These are phyloP conservation scores for Chrysoporthe cubensis DNA, from an alignment of 2,329 filamentous ascomycete species.

Conservation along the genomic window DNA sequence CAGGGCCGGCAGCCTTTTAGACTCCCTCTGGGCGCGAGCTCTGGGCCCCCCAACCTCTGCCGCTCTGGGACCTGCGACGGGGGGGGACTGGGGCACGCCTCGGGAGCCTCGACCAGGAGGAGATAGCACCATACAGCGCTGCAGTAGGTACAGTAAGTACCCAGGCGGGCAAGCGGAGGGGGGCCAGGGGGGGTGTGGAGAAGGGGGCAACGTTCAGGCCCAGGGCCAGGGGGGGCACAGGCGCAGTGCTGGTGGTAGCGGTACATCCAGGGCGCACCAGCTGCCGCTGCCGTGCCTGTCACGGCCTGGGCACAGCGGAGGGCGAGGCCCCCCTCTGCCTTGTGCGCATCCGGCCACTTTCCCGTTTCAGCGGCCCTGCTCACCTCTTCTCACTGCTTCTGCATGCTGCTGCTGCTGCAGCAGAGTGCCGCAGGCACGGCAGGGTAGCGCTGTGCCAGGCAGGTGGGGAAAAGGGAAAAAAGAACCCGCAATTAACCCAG, in stretches of 20 bases:
- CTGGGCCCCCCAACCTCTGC: not conserved
- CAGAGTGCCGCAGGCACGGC: too few relatives aligned
- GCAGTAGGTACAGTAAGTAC: not conserved
- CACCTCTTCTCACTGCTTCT: too few relatives aligned
- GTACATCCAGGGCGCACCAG: not conserved
- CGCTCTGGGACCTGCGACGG: too few relatives aligned
- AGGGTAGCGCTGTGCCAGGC: not conserved
- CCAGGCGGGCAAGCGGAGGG: conserved; percentile 1
- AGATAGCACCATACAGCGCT: not conserved
- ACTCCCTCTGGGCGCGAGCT: not conserved
- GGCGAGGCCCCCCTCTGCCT: too few relatives aligned
- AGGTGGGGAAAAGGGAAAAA: not conserved
- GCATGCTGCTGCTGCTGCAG: too few relatives aligned
- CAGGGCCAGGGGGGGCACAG: not conserved
- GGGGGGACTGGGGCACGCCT: not conserved
- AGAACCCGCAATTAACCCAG: not conserved
- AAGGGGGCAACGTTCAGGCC: conserved; percentile 13
- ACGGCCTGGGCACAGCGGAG: too few relatives aligned
- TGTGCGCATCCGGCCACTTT: too few relatives aligned
- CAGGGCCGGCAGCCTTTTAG: conserved; percentile 32
- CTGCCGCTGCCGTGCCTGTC: too few relatives aligned
- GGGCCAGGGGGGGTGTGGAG: conserved; percentile 10
- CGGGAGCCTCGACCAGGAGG: not conserved
- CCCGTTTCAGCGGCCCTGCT: too few relatives aligned
- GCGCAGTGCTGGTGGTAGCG: not conserved